Evolutionary conservation across 257 asterid species (phyloP).

Genomic region (Nemophila menziesii): DNA sequence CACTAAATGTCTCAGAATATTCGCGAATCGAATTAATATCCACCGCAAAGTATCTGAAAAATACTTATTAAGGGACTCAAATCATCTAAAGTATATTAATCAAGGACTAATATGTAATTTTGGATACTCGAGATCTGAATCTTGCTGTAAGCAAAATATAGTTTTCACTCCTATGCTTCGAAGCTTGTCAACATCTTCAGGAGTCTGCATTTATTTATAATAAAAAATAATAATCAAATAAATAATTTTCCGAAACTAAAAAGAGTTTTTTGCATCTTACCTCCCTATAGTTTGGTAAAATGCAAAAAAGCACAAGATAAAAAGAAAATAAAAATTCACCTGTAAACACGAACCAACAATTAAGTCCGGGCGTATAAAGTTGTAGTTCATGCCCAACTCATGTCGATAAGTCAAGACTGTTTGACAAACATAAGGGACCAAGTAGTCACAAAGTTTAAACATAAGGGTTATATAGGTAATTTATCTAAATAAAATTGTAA

Average conservation of each 20-base stretch:
- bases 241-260: not conserved
- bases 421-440: no score
- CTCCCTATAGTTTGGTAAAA: no score
- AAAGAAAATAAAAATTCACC: conserved; percentile 29
- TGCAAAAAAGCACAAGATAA: not conserved
- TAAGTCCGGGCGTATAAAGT: conserved; percentile 81
- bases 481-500: not conserved
- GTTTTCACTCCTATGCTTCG: conserved; percentile 83
- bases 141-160: conserved; percentile 76
- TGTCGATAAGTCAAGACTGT: conserved; percentile 80
- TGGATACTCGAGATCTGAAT: conserved; percentile 97
- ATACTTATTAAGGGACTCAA: conserved; percentile 56
- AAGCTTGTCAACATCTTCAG: conserved; percentile 93
- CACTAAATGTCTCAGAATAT: conserved; percentile 56
- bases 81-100: conserved; percentile 40
- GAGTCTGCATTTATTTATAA: conserved; percentile 43
- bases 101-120: conserved; percentile 27
- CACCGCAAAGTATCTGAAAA: conserved; percentile 70
- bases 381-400: conserved; percentile 91
- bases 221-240: conserved; percentile 6
- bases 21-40: conserved; percentile 68
- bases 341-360: conserved; percentile 95
- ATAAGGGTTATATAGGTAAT: not conserved
- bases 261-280: no score
- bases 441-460: conserved; percentile 1